Base-by-base conservation (phyloP, 2,329 filamentous ascomycete species). In the Raffaelea albimanens region DNA sequence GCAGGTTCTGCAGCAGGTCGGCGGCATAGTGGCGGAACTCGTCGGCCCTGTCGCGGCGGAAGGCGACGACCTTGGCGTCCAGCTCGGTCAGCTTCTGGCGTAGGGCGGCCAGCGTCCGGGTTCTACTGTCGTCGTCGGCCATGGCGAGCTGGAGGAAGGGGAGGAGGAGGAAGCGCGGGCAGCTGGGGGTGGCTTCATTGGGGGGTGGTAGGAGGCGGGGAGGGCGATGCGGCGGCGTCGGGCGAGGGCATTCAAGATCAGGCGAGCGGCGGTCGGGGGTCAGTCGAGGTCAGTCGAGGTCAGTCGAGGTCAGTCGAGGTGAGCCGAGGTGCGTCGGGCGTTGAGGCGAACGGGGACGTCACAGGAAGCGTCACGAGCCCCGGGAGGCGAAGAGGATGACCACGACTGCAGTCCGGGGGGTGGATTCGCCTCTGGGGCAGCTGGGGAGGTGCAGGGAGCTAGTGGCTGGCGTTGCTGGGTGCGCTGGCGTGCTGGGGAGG, bases 21-120 rank as follows among this genome's bases (percentile, higher is more conserved):
- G 69, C 67, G 52, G 72, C 72, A 62, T 78, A 74, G 53, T 68
- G 69, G 49, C 71, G 66, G 57, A 81, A 83, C 56, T 81, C 74
- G 53, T 67, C 61, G 45, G 73, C 68, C 69, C 80, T 72, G 53
- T 76, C 72, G 58, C 70, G 70, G 55, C 73, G 75, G 63, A 77
- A 80, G 51, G 69, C 65, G 51, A 66, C 69, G 57, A 82, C 75
- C 59, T 73, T 75, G 59, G 67, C 64, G 57, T 82, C 75, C 45
- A 82, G 73, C 56, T 78, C 68, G 57, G 63, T 64, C 53, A 78
- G 72, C 68, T 72, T 76, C 56, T 63, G 63, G 55, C 72, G 67
- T 59, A 80, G 69, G 61, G 73, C 70, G 48, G 69, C 66, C 54
- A 75, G 66, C 52, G 78, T 13, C 67, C 55, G 58, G 31, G 20